phyloP scores from a whole-genome alignment of 2,329 filamentous ascomycete species.

The Ophiostoma montium region DNA sequence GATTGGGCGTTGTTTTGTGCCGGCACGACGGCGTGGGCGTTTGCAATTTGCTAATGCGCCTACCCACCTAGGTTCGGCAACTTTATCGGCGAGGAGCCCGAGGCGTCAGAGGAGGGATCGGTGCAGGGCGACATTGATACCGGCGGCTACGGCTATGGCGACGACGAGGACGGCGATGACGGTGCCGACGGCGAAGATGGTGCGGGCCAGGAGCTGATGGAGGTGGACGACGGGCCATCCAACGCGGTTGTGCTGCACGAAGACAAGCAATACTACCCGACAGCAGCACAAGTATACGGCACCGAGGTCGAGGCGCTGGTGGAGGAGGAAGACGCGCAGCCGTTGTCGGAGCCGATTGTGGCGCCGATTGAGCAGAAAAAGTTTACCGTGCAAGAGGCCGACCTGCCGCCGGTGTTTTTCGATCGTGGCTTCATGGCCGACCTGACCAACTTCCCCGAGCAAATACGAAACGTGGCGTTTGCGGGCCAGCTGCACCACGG shows the following conservation, averaged over 20 bases:
- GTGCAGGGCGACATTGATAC: conserved; percentile 55
- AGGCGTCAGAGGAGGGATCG: conserved; percentile 76
- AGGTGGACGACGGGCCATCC: conserved; percentile 80
- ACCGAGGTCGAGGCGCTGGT: conserved; percentile 89
- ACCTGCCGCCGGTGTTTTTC: conserved; percentile 78
- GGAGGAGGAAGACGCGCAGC: conserved; percentile 93
- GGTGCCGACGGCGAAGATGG: conserved; percentile 47
- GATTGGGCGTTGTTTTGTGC: background rate
- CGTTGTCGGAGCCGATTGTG: conserved; percentile 82
- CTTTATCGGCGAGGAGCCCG: conserved; percentile 84
- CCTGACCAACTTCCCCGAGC: conserved; percentile 88
- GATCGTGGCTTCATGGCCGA: conserved; percentile 88
- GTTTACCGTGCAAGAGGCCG: conserved; percentile 83
- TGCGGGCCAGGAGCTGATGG: conserved; percentile 77
- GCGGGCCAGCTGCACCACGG: conserved; percentile 92
- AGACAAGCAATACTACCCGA: conserved; percentile 98
- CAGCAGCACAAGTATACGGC: conserved; percentile 91
- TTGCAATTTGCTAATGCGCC: conserved; percentile 3
- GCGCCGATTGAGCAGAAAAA: conserved; percentile 89
- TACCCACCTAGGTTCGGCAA: conserved; percentile 83
- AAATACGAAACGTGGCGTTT: conserved; percentile 83
- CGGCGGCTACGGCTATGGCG: conserved; percentile 69
- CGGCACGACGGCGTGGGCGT: background rate
- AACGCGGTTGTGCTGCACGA: conserved; percentile 97
- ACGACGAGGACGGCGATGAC: conserved; percentile 56